Evolutionary conservation across 2,329 filamentous ascomycete genomes (phyloP).

Genomic region (Penicillium sp.): DNA sequence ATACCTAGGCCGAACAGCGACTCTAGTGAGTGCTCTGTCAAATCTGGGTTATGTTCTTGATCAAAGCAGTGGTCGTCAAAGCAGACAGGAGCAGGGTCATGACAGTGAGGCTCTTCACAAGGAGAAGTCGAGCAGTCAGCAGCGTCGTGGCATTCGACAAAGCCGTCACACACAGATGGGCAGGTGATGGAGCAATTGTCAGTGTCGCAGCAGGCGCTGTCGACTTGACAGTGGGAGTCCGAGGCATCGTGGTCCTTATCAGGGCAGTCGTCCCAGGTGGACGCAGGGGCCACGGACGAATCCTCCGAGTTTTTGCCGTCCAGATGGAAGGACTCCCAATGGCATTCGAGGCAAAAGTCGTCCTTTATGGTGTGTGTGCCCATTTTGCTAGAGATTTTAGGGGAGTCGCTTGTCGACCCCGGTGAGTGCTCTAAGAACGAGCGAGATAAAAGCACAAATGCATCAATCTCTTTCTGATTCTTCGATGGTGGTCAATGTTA

Average conservation of each 20-base stretch:
- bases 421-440: slow-evolving; percentile 13
- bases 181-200: slow-evolving; percentile 45
- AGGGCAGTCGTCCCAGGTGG: slow-evolving; percentile 35
- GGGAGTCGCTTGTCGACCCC: slow-evolving; percentile 2
- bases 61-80: slow-evolving; percentile 45
- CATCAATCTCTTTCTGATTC: slow-evolving; percentile 15
- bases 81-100: slow-evolving; percentile 40
- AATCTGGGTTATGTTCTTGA: slow-evolving; percentile 22
- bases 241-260: slow-evolving; percentile 35
- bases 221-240: slow-evolving; percentile 32
- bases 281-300: slow-evolving; percentile 25
- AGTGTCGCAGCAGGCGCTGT: slow-evolving; percentile 46
- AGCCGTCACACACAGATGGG: slow-evolving; percentile 47
- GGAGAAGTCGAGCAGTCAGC: slow-evolving; percentile 43
- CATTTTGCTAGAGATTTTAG: slow-evolving; percentile 31
- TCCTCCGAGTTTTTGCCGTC: slow-evolving; percentile 35
- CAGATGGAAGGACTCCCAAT: slow-evolving; percentile 46
- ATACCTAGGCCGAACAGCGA: slow-evolving; percentile 39
- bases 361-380: slow-evolving; percentile 35
- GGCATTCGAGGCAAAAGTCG: slow-evolving; percentile 48
- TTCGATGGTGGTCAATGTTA: background rate
- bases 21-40: slow-evolving; percentile 36
- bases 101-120: slow-evolving; percentile 35
- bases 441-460: slow-evolving; percentile 11
- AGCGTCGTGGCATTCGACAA: slow-evolving; percentile 44